These are phyloP conservation scores for Setomelanomma holmii DNA, from an alignment of 2,329 filamentous ascomycete genomes.

Conservation along the genomic window DNA sequence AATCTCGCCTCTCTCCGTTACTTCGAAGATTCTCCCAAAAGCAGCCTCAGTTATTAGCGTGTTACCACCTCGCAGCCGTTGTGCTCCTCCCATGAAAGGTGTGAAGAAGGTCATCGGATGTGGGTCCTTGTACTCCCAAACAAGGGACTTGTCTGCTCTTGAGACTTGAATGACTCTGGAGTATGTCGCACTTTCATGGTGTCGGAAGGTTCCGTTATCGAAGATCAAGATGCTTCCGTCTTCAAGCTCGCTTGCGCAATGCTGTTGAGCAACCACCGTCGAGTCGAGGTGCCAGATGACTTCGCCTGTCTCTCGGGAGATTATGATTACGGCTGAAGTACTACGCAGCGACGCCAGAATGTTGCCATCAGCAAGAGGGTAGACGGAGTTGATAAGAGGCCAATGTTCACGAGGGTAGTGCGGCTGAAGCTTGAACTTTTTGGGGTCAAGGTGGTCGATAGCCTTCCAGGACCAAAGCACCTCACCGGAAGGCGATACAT, in stretches of 20 bases:
- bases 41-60: slow-evolving; percentile 54
- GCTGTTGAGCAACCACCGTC: slow-evolving; percentile 53
- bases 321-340: slow-evolving; percentile 54
- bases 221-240: slow-evolving; percentile 55
- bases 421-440: slow-evolving; percentile 50
- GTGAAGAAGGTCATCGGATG: slow-evolving; percentile 53
- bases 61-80: slow-evolving; percentile 52
- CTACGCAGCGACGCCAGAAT: slow-evolving; percentile 54
- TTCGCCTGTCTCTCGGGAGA: slow-evolving; percentile 49
- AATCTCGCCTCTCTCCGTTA: slow-evolving; percentile 50
- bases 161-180: slow-evolving; percentile 54
- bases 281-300: slow-evolving; percentile 54
- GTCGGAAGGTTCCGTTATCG: slow-evolving; percentile 56
- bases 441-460: slow-evolving; percentile 50
- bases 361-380: slow-evolving; percentile 49
- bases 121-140: slow-evolving; percentile 55
- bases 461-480: slow-evolving; percentile 55
- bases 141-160: slow-evolving; percentile 48
- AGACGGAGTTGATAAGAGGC: slow-evolving; percentile 56
- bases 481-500: slow-evolving; percentile 49
- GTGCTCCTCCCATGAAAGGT: slow-evolving; percentile 57
- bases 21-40: slow-evolving; percentile 55
- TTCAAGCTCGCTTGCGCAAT: slow-evolving; percentile 53
- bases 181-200: slow-evolving; percentile 51
- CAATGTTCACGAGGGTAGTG: slow-evolving; percentile 54